phyloP scores from a whole-genome alignment of 805 yeast genomes.

The Starmerella apis region DNA sequence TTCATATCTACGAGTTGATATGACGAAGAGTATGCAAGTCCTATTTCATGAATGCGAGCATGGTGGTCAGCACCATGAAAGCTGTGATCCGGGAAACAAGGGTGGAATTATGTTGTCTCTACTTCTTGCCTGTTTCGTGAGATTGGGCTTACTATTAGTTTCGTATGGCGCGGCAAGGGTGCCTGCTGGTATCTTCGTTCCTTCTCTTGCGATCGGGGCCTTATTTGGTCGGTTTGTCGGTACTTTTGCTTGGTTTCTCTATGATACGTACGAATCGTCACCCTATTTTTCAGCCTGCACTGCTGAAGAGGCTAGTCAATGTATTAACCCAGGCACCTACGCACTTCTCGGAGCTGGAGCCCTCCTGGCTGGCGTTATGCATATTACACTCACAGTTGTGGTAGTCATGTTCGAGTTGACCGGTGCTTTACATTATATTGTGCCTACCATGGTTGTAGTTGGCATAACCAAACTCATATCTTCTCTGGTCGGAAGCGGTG shows the following conservation, averaged over 20 bases:
- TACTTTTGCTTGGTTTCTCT: constrained; percentile 47
- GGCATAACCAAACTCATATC: constrained; percentile 75
- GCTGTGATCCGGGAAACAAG: constrained; percentile 27
- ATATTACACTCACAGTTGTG: constrained; percentile 83
- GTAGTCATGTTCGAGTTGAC: constrained; percentile 93
- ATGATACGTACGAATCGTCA: constrained; percentile 35
- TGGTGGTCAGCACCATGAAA: constrained; percentile 33
- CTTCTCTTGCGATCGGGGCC: constrained; percentile 95
- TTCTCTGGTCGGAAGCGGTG: constrained; percentile 68
- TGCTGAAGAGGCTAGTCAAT: constrained; percentile 27
- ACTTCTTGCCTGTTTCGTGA: constrained; percentile 55
- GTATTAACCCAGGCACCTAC: constrained; percentile 88
- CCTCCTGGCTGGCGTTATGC: constrained; percentile 86
- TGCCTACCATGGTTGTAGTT: constrained; percentile 94
- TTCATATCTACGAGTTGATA: constrained; percentile 68
- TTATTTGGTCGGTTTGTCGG: constrained; percentile 86
- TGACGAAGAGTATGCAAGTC: constrained; percentile 91
- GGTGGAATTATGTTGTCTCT: constrained; percentile 42
- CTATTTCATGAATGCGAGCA: constrained; percentile 73
- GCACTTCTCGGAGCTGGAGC: constrained; percentile 96
- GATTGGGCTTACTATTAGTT: constrained; percentile 63
- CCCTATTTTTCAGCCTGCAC: constrained; percentile 28
- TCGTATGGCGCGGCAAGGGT: constrained; percentile 80
- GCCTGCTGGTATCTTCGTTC: constrained; percentile 94
- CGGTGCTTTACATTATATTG: constrained; percentile 81